Conservation (phyloP, 768 basidiomycete species). For the Russula compacta region DNA sequence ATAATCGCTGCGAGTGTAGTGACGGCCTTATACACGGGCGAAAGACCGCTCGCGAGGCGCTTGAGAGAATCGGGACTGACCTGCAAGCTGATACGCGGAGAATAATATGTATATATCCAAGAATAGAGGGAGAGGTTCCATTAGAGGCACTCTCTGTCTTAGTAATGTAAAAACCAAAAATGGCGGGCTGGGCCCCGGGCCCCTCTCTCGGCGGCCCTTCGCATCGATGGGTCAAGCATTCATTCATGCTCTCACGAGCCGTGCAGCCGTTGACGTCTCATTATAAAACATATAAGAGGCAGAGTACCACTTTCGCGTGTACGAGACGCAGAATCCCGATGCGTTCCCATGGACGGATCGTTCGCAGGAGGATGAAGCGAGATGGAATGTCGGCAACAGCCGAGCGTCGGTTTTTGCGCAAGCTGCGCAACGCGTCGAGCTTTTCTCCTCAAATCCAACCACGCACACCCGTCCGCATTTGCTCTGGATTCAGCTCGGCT, state of each 20-base stretch:
- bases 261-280: too few species aligned
- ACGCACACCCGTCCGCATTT: slow-evolving; percentile 40
- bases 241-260: too few species aligned
- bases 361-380: neutral
- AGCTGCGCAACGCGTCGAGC: too few species aligned
- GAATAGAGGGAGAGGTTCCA: too few species aligned
- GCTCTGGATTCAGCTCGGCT: slow-evolving; percentile 21
- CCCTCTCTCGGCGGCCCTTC: too few species aligned
- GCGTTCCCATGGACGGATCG: neutral
- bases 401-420: neutral
- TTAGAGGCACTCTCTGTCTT: too few species aligned
- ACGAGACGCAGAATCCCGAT: too few species aligned
- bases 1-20: slow-evolving; percentile 33
- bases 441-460: slow-evolving; percentile 26
- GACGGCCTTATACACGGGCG: slow-evolving; percentile 41
- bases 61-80: neutral
- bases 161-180: too few species aligned
- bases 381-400: neutral
- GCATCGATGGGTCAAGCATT: too few species aligned
- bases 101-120: neutral
- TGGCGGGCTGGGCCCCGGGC: too few species aligned
- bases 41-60: slow-evolving; percentile 18
- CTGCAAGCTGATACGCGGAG: neutral
- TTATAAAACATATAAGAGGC: too few species aligned
- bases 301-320: too few species aligned